Evolutionary conservation across 805 yeast genomes (phyloP).

Genomic region (Metahyphopichia silvanorum): DNA sequence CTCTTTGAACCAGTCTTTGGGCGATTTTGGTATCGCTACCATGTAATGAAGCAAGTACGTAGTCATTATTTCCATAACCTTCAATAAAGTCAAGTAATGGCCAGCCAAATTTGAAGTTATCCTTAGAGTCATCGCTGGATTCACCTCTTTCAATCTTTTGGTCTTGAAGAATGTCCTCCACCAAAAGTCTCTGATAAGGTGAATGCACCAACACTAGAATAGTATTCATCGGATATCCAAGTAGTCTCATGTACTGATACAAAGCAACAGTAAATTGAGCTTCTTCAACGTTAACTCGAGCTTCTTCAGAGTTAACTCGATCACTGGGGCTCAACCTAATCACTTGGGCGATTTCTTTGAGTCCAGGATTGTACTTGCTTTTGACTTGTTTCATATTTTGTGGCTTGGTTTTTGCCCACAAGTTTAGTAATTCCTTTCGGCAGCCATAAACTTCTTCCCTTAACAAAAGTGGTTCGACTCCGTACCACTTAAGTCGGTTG

Average conservation of each 20-base stretch:
- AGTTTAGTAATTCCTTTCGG: not conserved
- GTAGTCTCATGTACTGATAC: conserved; percentile 43
- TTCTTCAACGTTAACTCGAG: conserved; percentile 9
- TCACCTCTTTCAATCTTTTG: not conserved
- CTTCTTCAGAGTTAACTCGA: not conserved
- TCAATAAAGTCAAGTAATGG: conserved; percentile 2
- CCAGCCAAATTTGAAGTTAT: conserved; percentile 3
- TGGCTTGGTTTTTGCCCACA: not conserved
- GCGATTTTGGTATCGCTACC: conserved; percentile 1
- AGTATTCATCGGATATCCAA: conserved; percentile 37
- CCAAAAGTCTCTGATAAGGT: conserved; percentile 36
- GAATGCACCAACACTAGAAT: conserved; percentile 42
- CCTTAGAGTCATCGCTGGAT: not conserved
- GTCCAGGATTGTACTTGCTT: not conserved
- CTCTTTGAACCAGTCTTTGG: not conserved
- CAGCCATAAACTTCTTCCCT: not conserved
- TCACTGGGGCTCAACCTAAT: conserved; percentile 39
- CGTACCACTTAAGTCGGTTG: not conserved
- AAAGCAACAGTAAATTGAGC: conserved; percentile 32
- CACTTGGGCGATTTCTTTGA: not conserved
- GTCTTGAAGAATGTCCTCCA: conserved; percentile 36
- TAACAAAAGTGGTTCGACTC: not conserved
- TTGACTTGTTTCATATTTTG: not conserved
- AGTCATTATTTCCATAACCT: conserved; percentile 1
- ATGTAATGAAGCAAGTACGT: not conserved